A percentile compares a stretch with the other conserved stretches of the same genome.
Evolutionary conservation across 2,329 filamentous ascomycete species (phyloP).

Genomic region (Chrysosporium queenslandicum): DNA sequence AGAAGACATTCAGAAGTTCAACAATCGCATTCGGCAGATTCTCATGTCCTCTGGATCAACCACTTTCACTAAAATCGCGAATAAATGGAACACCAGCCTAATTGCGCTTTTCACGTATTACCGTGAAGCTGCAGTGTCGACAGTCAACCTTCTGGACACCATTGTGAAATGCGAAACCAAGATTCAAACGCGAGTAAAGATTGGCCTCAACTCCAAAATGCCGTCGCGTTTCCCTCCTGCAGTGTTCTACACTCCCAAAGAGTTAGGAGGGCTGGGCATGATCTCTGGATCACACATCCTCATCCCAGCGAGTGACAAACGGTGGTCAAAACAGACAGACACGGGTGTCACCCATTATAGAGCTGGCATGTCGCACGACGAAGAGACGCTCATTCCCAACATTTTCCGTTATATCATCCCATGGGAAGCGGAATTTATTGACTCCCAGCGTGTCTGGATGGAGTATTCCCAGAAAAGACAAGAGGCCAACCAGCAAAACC

Average conservation of each 20-base stretch:
- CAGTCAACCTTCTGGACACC: conserved; percentile 83
- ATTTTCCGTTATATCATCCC: conserved; percentile 99
- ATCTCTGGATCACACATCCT: conserved; percentile 97
- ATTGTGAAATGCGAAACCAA: conserved; percentile 99
- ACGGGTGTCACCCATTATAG: conserved; percentile 94
- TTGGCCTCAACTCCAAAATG: conserved; percentile 98
- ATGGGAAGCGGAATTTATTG: conserved; percentile 98
- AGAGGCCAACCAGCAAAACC: conserved; percentile 95
- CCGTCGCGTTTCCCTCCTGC: conserved; percentile 95
- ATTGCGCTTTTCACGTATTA: conserved; percentile 99
- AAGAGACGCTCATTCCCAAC: conserved; percentile 95
- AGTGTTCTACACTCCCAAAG: conserved; percentile 97
- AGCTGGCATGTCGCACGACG: conserved; percentile 94
- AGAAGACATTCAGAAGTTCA: conserved; percentile 97
- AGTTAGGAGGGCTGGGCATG: conserved; percentile 94
- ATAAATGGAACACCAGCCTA: conserved; percentile 98
- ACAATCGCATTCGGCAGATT: conserved; percentile 96
- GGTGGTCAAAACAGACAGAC: conserved; percentile 97
- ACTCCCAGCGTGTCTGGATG: conserved; percentile 97
- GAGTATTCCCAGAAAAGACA: conserved; percentile 97
- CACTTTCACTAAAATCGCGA: conserved; percentile 98
- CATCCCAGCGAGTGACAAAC: conserved; percentile 93
- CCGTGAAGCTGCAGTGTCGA: conserved; percentile 91
- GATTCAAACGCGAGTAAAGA: conserved; percentile 98
- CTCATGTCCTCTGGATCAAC: conserved; percentile 99